A percentile compares a stretch with the other conserved stretches of the same genome.
These are phyloP conservation scores for Leishmania tarentolae DNA, from an alignment of 208 protist genomes.

Conservation along the genomic window DNA sequence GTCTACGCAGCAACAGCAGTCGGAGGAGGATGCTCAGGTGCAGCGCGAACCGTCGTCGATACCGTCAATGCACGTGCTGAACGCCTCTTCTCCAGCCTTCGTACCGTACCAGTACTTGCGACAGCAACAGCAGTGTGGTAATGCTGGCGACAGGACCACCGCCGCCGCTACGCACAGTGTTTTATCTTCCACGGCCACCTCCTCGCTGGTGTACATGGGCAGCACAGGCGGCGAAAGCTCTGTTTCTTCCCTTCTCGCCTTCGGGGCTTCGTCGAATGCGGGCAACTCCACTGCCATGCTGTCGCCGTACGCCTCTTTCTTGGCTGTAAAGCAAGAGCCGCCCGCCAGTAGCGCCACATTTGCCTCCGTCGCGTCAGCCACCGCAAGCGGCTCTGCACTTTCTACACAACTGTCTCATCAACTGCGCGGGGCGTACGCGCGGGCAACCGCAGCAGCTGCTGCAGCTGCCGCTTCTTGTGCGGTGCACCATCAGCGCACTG, in stretches of 20 bases:
- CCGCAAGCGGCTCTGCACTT: background rate
- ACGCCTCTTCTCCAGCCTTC: slow-evolving; percentile 25
- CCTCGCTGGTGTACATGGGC: slow-evolving; percentile 16
- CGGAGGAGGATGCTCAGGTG: background rate
- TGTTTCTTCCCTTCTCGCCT: slow-evolving; percentile 18
- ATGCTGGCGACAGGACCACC: slow-evolving; percentile 3
- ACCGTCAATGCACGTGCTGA: slow-evolving; percentile 9
- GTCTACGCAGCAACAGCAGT: background rate
- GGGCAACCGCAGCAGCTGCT: slow-evolving; percentile 11
- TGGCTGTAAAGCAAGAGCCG: background rate
- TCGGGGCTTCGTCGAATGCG: background rate
- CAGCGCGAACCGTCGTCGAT: background rate
- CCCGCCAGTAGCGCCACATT: background rate
- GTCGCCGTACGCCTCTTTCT: background rate
- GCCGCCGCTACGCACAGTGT: background rate
- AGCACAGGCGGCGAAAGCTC: slow-evolving; percentile 9
- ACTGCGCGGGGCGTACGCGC: slow-evolving; percentile 33
- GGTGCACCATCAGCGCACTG: background rate
- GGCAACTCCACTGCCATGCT: background rate
- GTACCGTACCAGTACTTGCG: slow-evolving; percentile 16
- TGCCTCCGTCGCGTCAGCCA: background rate
- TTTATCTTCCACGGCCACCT: slow-evolving; percentile 13
- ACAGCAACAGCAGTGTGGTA: slow-evolving; percentile 1
- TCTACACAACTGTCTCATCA: slow-evolving; percentile 15
- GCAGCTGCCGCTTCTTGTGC: background rate